These are phyloP conservation scores for Trichophyton simii DNA, from an alignment of 2,329 filamentous ascomycete genomes.

Conservation along the genomic window DNA sequence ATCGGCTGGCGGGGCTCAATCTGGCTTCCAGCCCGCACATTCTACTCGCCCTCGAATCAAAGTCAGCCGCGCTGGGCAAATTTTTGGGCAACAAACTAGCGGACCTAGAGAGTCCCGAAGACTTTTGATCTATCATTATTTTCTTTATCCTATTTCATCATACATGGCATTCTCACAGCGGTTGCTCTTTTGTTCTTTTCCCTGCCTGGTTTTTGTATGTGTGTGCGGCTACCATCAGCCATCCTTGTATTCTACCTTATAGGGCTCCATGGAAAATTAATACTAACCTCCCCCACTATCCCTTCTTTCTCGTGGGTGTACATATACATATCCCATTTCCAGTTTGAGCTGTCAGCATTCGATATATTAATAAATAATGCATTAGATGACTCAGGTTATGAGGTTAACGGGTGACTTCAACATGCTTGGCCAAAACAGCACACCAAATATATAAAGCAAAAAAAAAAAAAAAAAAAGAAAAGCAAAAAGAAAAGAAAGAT, in stretches of 20 bases:
- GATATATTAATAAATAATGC: background rate
- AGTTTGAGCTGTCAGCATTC: too few relatives aligned
- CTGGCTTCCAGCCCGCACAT: conserved; percentile 28
- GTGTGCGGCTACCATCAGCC: background rate
- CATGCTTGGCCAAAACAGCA: background rate
- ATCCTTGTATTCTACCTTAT: background rate
- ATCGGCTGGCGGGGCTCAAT: conserved; percentile 28
- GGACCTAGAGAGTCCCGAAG: conserved; percentile 31
- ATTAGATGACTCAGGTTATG: background rate
- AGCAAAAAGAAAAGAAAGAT: background rate
- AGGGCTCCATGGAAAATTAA: background rate
- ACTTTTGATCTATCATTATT: conserved; percentile 22
- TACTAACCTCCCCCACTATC: background rate
- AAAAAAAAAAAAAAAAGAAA: background rate
- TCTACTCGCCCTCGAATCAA: conserved; percentile 31
- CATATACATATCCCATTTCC: background rate
- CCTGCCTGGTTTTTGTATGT: background rate
- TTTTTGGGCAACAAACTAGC: conserved; percentile 30
- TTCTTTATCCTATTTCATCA: background rate
- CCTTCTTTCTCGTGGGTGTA: background rate
- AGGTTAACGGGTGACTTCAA: background rate
- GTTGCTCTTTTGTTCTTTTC: background rate
- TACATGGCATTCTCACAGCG: background rate
- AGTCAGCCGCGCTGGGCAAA: conserved; percentile 30
- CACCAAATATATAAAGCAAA: background rate